These are phyloP conservation scores for Globisporangium paddicum DNA, from an alignment of 352 stramenopile genomes.

Conservation along the genomic window DNA sequence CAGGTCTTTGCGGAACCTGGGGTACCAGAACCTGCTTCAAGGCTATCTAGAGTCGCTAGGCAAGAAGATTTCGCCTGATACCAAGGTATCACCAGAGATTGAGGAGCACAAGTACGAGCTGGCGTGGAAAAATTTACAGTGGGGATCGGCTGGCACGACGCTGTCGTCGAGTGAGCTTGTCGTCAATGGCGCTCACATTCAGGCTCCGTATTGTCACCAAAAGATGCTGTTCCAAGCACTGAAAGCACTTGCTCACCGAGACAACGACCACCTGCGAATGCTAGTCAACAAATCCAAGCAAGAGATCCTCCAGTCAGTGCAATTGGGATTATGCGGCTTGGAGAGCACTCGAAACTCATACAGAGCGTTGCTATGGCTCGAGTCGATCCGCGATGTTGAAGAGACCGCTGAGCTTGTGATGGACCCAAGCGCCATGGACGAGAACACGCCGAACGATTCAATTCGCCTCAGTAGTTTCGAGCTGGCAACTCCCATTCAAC, in stretches of 20 bases:
- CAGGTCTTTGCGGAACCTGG: constrained; percentile 53
- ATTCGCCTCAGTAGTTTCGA: neutral
- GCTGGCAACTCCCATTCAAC: neutral
- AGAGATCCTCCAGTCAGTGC: constrained; percentile 43
- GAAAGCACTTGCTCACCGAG: constrained; percentile 49
- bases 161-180: constrained; percentile 3
- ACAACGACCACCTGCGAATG: constrained; percentile 33
- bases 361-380: constrained; percentile 42
- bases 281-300: constrained; percentile 38
- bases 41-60: constrained; percentile 41
- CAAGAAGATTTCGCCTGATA: neutral
- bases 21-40: constrained; percentile 69
- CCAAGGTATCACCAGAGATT: constrained; percentile 13
- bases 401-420: constrained; percentile 21
- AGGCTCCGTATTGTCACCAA: constrained; percentile 40
- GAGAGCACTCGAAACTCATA: constrained; percentile 66
- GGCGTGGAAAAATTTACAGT: constrained; percentile 79
- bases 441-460: neutral
- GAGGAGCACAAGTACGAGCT: constrained; percentile 70
- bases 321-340: constrained; percentile 59
- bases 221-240: constrained; percentile 46
- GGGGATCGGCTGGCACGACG: constrained; percentile 36
- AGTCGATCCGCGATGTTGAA: constrained; percentile 64
- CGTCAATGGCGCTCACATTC: neutral
- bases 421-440: constrained; percentile 7